Evolutionary conservation across 2,329 filamentous ascomycete species (phyloP).

Genomic region (Aspergillus hiratsukae): DNA sequence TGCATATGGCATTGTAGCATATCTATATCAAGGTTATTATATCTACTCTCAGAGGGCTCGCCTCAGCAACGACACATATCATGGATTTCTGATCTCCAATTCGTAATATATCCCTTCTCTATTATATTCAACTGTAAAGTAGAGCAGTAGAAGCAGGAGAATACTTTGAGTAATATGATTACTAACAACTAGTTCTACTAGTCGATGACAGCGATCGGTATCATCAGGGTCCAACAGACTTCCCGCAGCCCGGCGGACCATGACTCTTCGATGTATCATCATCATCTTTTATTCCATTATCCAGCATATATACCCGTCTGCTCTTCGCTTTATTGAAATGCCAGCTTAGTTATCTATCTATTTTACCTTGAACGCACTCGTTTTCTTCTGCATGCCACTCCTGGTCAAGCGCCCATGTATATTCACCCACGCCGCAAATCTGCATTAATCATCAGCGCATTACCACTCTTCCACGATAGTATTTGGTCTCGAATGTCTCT

Average conservation of each 20-base stretch:
- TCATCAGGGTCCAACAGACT: background rate
- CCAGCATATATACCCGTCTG: too few relatives aligned
- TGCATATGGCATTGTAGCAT: background rate
- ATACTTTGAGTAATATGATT: background rate
- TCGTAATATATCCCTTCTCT: background rate
- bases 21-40: background rate
- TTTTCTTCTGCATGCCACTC: background rate
- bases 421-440: background rate
- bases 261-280: background rate
- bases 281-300: background rate
- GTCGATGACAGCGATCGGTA: too few relatives aligned
- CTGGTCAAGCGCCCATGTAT: background rate
- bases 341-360: background rate
- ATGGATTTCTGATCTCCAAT: background rate
- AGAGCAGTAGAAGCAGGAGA: background rate
- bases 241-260: background rate
- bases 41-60: background rate
- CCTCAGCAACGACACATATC: background rate
- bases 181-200: too few relatives aligned
- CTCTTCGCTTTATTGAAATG: background rate
- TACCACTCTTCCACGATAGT: background rate
- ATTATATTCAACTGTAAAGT: background rate
- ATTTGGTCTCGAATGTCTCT: background rate
- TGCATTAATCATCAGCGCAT: background rate
- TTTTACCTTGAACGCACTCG: background rate